phyloP scores from a whole-genome alignment of 495 filamentous ascomycete genomes.

The Astrocystis sublimbata region DNA sequence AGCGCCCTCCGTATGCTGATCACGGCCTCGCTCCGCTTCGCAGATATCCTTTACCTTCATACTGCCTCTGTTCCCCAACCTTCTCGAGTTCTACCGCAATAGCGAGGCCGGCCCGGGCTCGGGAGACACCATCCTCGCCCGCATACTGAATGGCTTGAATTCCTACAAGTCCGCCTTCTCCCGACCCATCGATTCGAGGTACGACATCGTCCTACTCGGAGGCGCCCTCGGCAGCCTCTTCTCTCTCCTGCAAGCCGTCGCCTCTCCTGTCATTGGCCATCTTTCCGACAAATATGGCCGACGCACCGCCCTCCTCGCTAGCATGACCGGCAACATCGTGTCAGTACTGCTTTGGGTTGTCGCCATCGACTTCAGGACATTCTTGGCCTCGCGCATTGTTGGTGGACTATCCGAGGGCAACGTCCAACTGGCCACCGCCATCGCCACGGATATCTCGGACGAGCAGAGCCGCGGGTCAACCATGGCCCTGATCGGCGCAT shows the following conservation, averaged over 20 bases:
- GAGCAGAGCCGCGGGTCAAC: conserved; percentile 77
- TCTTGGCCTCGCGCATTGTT: conserved; percentile 86
- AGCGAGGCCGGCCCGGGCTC: conserved; percentile 59
- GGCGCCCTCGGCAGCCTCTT: conserved; percentile 93
- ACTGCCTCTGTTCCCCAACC: conserved; percentile 89
- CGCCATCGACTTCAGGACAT: conserved; percentile 91
- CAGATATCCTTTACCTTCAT: conserved; percentile 80
- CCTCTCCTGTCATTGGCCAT: conserved; percentile 85
- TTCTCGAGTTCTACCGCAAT: conserved; percentile 92
- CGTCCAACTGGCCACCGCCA: conserved; percentile 93
- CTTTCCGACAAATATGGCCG: conserved; percentile 90
- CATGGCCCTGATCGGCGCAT: conserved; percentile 93
- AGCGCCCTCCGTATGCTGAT: conserved; percentile 33
- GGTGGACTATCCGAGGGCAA: conserved; percentile 96
- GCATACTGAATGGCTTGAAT: conserved; percentile 81
- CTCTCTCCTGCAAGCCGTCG: conserved; percentile 89
- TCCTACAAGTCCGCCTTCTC: conserved; percentile 94
- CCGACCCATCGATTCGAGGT: conserved; percentile 89
- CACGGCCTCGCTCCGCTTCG: background rate
- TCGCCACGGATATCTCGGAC: conserved; percentile 93
- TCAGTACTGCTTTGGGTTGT: conserved; percentile 93
- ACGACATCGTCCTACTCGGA: conserved; percentile 95
- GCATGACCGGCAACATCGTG: conserved; percentile 92
- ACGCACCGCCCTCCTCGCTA: conserved; percentile 81
- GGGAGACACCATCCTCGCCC: conserved; percentile 66